Evolutionary conservation across 2,329 filamentous ascomycete species (phyloP).

Genomic region (Orbilia quercus): DNA sequence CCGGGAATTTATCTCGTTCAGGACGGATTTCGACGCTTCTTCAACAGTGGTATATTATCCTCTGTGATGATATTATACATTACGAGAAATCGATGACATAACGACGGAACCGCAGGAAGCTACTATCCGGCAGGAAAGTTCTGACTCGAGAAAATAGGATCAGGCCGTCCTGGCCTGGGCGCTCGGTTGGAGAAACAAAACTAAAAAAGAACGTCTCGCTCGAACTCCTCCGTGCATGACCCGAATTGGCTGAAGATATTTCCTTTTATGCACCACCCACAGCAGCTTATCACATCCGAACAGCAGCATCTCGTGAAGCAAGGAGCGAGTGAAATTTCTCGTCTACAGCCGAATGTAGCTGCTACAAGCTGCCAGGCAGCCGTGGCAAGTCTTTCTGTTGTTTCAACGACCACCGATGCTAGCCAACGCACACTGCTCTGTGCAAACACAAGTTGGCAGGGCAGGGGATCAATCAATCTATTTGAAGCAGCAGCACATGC

Average conservation of each 20-base stretch:
- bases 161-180: too few species aligned
- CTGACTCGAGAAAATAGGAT: constrained; percentile 1
- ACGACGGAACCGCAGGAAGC: constrained; percentile 32
- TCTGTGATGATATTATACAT: not conserved
- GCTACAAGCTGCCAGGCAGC: constrained; percentile 49
- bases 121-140: constrained; percentile 14
- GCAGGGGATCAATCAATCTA: constrained; percentile 39
- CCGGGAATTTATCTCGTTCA: constrained; percentile 43
- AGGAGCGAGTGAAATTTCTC: constrained; percentile 29
- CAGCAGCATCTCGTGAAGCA: constrained; percentile 22
- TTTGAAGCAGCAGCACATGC: constrained; percentile 54
- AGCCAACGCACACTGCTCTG: constrained; percentile 40
- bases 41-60: not conserved
- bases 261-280: constrained; percentile 34
- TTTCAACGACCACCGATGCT: constrained; percentile 51
- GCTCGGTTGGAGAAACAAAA: not conserved
- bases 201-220: not conserved
- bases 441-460: constrained; percentile 7
- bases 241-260: constrained; percentile 12
- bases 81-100: constrained; percentile 11
- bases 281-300: constrained; percentile 27
- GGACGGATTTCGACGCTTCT: constrained; percentile 31
- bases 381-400: constrained; percentile 13
- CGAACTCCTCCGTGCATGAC: not conserved
- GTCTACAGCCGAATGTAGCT: constrained; percentile 37